Conservation (phyloP, 768 basidiomycete genomes). For the Lactarius tabidus region DNA sequence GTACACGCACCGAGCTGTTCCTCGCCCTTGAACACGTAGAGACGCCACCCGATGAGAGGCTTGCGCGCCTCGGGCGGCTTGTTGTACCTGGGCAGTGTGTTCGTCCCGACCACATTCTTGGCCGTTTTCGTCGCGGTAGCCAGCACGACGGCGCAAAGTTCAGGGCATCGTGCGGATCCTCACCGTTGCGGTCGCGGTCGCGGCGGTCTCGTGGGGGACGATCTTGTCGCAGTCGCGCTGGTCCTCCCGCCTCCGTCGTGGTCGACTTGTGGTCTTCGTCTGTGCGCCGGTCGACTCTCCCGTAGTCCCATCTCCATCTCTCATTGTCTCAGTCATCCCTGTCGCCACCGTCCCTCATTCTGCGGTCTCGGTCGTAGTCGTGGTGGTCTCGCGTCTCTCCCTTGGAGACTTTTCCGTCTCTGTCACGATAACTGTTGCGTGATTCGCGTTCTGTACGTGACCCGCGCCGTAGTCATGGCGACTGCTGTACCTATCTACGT, state of each 20-base stretch:
- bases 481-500: constrained; percentile 6
- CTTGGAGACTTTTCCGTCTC: constrained; percentile 8
- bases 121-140: constrained; percentile 97
- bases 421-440: too few species aligned
- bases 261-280: constrained; percentile 40
- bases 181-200: constrained; percentile 35
- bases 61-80: constrained; percentile 98
- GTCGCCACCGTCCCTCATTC: constrained; percentile 5
- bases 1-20: constrained; percentile 79
- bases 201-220: constrained; percentile 35
- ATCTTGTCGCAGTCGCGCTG: constrained; percentile 42
- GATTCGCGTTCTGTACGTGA: too few species aligned
- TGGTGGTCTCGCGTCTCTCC: constrained; percentile 1
- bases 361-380: neutral
- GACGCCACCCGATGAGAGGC: constrained; percentile 82
- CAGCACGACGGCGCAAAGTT: constrained; percentile 84
- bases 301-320: constrained; percentile 28
- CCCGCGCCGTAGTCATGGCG: constrained; percentile 2
- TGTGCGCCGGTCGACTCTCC: too few species aligned
- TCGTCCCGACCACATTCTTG: constrained; percentile 66
- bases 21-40: constrained; percentile 96
- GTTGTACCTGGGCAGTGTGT: constrained; percentile 90
- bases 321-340: constrained; percentile 20
- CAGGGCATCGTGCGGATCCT: constrained; percentile 52
- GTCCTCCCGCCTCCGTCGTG: constrained; percentile 44